Conservation (phyloP, 768 basidiomycete genomes). For the Termitomyces sp. region DNA sequence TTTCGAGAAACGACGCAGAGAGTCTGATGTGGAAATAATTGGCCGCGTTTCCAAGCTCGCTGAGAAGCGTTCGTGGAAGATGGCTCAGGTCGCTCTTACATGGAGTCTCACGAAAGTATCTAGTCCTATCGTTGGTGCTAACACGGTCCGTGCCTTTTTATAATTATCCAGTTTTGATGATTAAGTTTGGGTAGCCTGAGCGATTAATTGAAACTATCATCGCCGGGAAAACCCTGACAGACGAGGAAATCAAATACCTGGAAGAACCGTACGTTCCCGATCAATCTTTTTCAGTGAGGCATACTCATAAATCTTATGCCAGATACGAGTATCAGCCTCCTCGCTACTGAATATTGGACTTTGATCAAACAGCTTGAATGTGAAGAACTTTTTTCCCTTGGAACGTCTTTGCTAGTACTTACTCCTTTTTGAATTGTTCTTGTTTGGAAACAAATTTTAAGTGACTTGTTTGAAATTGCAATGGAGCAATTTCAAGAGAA, state of each 20-base stretch:
- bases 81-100: slow-evolving; percentile 41
- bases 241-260: neutral
- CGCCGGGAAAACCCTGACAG: neutral
- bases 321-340: too few species aligned
- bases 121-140: slow-evolving; percentile 26
- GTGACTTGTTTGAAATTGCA: too few species aligned
- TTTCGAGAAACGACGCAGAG: slow-evolving; percentile 14
- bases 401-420: too few species aligned
- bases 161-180: slow-evolving; percentile 14
- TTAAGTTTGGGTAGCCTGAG: slow-evolving; percentile 26
- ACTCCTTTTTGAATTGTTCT: too few species aligned
- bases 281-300: too few species aligned
- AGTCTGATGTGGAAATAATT: slow-evolving; percentile 27
- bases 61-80: slow-evolving; percentile 30
- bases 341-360: too few species aligned
- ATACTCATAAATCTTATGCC: too few species aligned
- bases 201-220: neutral
- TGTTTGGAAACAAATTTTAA: too few species aligned
- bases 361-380: too few species aligned
- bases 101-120: slow-evolving; percentile 33
- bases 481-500: too few species aligned
- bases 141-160: slow-evolving; percentile 12
- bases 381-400: too few species aligned
- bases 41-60: slow-evolving; percentile 36
- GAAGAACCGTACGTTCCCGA: neutral